Evolutionary conservation across 768 basidiomycete species (phyloP), one percentile per base, ranked within the genome.

Genomic region (Pleurotus platypus): DNA sequence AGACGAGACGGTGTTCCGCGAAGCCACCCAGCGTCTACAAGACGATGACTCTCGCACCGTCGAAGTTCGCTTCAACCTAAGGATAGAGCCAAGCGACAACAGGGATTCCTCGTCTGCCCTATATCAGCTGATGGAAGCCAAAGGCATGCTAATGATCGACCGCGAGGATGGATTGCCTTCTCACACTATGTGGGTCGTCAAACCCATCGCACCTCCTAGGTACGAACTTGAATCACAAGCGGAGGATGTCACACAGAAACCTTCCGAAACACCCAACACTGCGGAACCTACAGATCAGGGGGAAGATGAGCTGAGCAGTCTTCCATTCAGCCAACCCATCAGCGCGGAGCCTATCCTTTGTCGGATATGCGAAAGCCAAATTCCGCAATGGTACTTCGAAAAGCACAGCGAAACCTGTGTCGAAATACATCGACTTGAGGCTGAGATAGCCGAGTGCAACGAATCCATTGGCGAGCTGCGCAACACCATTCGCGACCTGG

Each of bases 341-440:
- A 88, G 86, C 66, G 85, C 82, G 22, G 85, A 91, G 58, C 86
- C 82, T 26, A 91, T 98, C 50, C 80, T 99, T 18, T 98, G 97
- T 74, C 90, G 97, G 27, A 99, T 99, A 60, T 99, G 97, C 77
- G 97, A 99, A 73, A 86, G 90, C 66, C 87, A 90, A 63, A 90
- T 98, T 57, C 95, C 96, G 2, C 91, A 96, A 60, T 99, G 97
- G 97, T 99, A 94, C 76, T 99, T 99, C 69, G 97, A 98, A 76
- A 98, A 98, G 76, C 97, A 99, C 76, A 98, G 94, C 81, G 97
- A 99, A 73, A 98, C 95, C 9, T 99, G 97, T 64, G 92, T 86
- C 62, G 96, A 98, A 73, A 88, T 91, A 2, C 97, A 99, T 72
- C 87, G 92, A 46, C 79, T 99, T 60, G 97, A 99, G 72, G 94